Base-by-base conservation (phyloP, 768 basidiomycete genomes). In the Hebeloma cylindrosporum region DNA sequence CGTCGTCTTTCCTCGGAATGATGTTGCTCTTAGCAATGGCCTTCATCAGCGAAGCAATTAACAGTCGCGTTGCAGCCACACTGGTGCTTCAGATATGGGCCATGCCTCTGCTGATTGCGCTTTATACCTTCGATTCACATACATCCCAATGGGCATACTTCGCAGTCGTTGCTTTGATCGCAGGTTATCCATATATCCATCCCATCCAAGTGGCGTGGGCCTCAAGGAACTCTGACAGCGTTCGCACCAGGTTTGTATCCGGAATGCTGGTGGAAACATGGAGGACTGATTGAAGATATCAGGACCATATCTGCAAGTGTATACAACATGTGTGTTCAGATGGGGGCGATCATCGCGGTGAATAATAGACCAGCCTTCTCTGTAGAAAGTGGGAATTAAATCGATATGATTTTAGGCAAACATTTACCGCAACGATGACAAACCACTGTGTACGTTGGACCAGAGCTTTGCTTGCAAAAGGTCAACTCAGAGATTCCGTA, bases 321-420 rank as follows among this genome's bases (percentile, higher is more conserved):
- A 20, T 83, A 85, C 60, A 85, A 83, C 51, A 80, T 83, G 72
- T 77, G 75, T 48, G 78, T 82, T n/a, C 80, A 83, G 59, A 74
- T 74, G 3, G 76, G 76, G 13, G 69, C 64, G 13, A 74, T 82
- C 25, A 62, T 75, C 27, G 72, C 72, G 50, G 75, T 75, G 45
- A 34, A 71, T 62, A 10, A 2, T 30, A 14, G n/a, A n/a, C n/a
- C n/a, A n/a, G n/a, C n/a, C 23, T 36, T 14, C 37, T n/a, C 21
- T 18, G 13, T 1, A 17, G 11, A 23, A 9, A 16, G 14, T 18
- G 11, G 10, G 16, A 8, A 23, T 25, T 23, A 22, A 13, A n/a
- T 39, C 3, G 35, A 14, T 27, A 34, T 21, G 5, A 25, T 23
- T 36, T 13, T 42, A 76, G 71, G 70, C 74, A 11, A 78, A 83